Percentiles rank a stretch among this genome's conserved stretches.
These are phyloP conservation scores for Hymenoscyphus fructigenus DNA, from an alignment of 2,329 filamentous ascomycete species.

Conservation along the genomic window DNA sequence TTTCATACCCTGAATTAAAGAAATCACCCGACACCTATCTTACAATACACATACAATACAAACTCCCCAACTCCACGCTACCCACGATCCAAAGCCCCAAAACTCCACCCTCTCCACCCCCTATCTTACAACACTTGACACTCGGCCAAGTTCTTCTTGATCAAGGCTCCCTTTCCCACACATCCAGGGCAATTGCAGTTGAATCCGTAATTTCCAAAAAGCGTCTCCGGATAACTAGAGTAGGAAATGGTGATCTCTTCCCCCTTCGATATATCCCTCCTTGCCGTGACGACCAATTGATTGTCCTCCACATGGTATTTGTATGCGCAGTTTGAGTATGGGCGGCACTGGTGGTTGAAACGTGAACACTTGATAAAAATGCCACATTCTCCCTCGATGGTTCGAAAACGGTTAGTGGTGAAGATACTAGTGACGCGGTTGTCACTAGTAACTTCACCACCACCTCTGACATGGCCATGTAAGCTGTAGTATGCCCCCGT, in stretches of 20 bases:
- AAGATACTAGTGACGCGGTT: slow-evolving; percentile 28
- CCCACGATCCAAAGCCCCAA: background rate
- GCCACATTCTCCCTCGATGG: slow-evolving; percentile 23
- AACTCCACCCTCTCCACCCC: background rate
- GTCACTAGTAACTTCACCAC: slow-evolving; percentile 6
- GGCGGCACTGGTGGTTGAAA: slow-evolving; percentile 58
- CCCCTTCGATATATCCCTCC: slow-evolving; percentile 41
- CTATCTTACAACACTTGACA: background rate
- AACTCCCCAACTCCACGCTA: background rate
- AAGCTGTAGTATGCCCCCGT: slow-evolving; percentile 25
- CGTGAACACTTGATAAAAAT: slow-evolving; percentile 53
- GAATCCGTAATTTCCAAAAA: slow-evolving; percentile 52
- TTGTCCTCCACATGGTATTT: slow-evolving; percentile 31
- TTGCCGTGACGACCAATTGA: slow-evolving; percentile 45
- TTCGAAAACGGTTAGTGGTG: slow-evolving; percentile 32
- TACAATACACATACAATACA: background rate
- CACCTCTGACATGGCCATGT: slow-evolving; percentile 19
- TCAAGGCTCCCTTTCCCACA: background rate
- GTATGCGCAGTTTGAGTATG: slow-evolving; percentile 46
- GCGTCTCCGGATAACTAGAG: slow-evolving; percentile 38
- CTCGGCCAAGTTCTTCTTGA: background rate
- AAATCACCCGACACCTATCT: background rate
- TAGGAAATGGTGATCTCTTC: slow-evolving; percentile 55
- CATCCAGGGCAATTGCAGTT: slow-evolving; percentile 52
- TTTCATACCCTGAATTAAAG: background rate